phyloP scores from a whole-genome alignment of 768 basidiomycete species.

The Thelephora ganbajun region DNA sequence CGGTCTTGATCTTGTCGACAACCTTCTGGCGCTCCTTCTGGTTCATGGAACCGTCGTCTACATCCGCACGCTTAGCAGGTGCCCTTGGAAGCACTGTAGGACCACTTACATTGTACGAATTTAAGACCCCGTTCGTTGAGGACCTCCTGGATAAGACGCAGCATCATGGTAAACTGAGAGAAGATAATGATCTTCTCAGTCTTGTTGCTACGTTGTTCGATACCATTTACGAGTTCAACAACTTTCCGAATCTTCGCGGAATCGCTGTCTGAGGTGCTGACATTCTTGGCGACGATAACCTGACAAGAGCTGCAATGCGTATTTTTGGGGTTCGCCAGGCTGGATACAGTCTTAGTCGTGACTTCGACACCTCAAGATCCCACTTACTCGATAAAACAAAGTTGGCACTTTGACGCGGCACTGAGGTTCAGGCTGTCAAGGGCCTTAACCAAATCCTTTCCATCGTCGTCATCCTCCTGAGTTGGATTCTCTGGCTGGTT shows the following conservation, averaged over 20 bases:
- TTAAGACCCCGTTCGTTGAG: constrained; percentile 50
- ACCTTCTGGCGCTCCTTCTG: constrained; percentile 64
- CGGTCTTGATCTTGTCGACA: constrained; percentile 55
- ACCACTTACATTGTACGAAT: constrained; percentile 76
- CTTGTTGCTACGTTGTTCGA: constrained; percentile 40
- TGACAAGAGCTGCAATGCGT: constrained; percentile 29
- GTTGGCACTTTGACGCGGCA: constrained; percentile 49
- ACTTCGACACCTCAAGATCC: neutral
- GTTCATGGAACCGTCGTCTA: constrained; percentile 85
- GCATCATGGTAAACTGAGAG: constrained; percentile 82
- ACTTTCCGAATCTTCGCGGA: constrained; percentile 86
- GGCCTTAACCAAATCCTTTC: constrained; percentile 63
- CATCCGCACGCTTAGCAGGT: constrained; percentile 4
- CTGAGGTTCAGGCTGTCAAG: constrained; percentile 58
- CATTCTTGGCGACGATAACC: neutral
- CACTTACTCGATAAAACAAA: constrained; percentile 64
- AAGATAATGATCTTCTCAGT: constrained; percentile 94
- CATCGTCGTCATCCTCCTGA: constrained; percentile 41
- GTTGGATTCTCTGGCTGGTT: constrained; percentile 38
- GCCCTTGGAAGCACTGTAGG: constrained; percentile 3
- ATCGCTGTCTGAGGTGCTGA: neutral
- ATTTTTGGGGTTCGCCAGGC: constrained; percentile 14
- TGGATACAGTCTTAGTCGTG: neutral
- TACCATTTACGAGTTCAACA: constrained; percentile 51
- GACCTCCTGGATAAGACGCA: constrained; percentile 81